A percentile compares a stretch with the other conserved stretches of the same genome.
phyloP scores from a whole-genome alignment of 2,329 filamentous ascomycete genomes.

The Calonectria pauciramosa region DNA sequence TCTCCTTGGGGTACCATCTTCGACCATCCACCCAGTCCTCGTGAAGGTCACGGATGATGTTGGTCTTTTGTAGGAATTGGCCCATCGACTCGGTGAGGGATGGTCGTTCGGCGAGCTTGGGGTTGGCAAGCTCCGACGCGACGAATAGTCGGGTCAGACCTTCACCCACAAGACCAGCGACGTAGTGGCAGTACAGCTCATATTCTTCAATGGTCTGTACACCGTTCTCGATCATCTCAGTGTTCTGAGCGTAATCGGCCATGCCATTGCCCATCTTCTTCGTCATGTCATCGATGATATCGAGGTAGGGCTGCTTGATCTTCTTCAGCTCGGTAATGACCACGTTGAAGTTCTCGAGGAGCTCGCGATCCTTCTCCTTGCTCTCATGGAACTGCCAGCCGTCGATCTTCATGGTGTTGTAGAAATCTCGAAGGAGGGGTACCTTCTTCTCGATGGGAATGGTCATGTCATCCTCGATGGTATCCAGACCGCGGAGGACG shows the following conservation, averaged over 20 bases:
- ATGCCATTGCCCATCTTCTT: constrained; percentile 98
- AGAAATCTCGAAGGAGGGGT: constrained; percentile 86
- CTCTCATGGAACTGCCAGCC: constrained; percentile 93
- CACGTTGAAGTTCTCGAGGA: constrained; percentile 92
- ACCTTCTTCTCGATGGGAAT: constrained; percentile 86
- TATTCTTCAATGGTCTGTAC: constrained; percentile 90
- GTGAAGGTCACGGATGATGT: constrained; percentile 95
- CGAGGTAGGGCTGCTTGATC: constrained; percentile 86
- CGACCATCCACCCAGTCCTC: constrained; percentile 91
- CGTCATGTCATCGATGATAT: constrained; percentile 93
- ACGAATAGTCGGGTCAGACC: constrained; percentile 93
- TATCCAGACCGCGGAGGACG: constrained; percentile 91
- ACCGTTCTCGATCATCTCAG: constrained; percentile 83
- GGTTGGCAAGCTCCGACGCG: constrained; percentile 87
- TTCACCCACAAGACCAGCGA: constrained; percentile 98
- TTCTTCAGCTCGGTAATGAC: constrained; percentile 90
- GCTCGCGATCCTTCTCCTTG: constrained; percentile 93
- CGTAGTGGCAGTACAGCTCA: constrained; percentile 97
- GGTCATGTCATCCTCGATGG: constrained; percentile 99
- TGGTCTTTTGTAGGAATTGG: constrained; percentile 97
- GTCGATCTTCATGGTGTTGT: constrained; percentile 82
- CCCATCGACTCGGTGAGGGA: constrained; percentile 95
- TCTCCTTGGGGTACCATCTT: constrained; percentile 94
- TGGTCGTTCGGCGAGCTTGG: constrained; percentile 82
- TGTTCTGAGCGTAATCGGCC: constrained; percentile 93